These are phyloP conservation scores for Ceratobasidium sp. DNA, from an alignment of 1,284 basidiomycete species.

Conservation along the genomic window DNA sequence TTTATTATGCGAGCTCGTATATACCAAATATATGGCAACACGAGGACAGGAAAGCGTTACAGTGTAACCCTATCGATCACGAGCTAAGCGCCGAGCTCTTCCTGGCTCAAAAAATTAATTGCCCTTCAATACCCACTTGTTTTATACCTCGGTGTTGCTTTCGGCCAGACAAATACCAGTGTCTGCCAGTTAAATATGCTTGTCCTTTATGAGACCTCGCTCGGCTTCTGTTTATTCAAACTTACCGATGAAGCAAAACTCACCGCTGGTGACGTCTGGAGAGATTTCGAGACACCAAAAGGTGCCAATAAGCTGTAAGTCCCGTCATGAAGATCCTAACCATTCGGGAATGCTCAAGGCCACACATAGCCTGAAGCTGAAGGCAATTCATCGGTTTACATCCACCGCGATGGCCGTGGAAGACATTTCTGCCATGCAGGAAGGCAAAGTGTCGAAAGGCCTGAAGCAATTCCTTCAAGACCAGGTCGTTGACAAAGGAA, in stretches of 20 bases:
- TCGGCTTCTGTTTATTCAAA: constrained; percentile 98
- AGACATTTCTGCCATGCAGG: constrained; percentile 92
- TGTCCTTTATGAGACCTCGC: constrained; percentile 84
- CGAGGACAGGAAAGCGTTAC: neutral
- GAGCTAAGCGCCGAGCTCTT: constrained; percentile 4
- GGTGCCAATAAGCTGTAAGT: constrained; percentile 90
- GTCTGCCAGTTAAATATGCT: constrained; percentile 62
- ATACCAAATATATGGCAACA: neutral
- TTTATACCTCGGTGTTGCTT: constrained; percentile 16
- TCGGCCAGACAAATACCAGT: neutral
- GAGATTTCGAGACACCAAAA: constrained; percentile 93
- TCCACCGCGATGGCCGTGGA: constrained; percentile 99
- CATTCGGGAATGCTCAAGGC: neutral
- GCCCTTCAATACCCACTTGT: neutral
- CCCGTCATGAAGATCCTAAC: neutral
- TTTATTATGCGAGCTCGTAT: neutral
- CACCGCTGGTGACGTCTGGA: constrained; percentile 85
- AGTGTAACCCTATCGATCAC: neutral
- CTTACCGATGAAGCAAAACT: constrained; percentile 91
- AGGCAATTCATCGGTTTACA: constrained; percentile 95
- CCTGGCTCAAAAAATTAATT: constrained; percentile 37
- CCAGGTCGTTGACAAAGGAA: constrained; percentile 87
- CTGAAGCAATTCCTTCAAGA: constrained; percentile 94
- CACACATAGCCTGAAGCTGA: constrained; percentile 81
- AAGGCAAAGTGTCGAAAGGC: constrained; percentile 91